phyloP scores from a whole-genome alignment of 2,329 filamentous ascomycete species.

The Leptographium flavum region DNA sequence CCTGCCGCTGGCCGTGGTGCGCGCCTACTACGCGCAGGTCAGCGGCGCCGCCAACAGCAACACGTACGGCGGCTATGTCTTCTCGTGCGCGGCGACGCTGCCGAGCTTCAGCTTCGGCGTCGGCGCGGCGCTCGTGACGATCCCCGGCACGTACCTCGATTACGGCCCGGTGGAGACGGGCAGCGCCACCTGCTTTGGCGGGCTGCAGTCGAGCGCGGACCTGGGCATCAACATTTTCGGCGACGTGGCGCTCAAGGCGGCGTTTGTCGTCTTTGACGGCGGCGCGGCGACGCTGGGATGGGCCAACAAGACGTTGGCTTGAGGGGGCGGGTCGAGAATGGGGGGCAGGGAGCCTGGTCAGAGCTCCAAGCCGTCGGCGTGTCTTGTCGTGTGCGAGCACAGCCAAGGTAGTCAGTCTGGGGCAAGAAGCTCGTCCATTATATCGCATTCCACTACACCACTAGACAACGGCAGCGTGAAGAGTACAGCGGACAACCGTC shows the following conservation, averaged over 20 bases:
- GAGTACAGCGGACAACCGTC: too few species aligned
- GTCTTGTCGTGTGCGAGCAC: too few species aligned
- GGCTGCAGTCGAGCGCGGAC: constrained; percentile 17
- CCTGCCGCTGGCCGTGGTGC: constrained; percentile 20
- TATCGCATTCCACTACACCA: too few species aligned
- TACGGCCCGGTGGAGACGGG: constrained; percentile 16
- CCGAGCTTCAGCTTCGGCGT: constrained; percentile 22
- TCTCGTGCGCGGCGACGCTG: constrained; percentile 20
- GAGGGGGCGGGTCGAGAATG: too few species aligned
- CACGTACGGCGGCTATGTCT: constrained; percentile 21
- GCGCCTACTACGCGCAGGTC: constrained; percentile 24
- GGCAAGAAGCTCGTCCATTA: too few species aligned
- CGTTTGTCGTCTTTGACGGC: constrained; percentile 19
- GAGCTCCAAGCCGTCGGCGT: too few species aligned
- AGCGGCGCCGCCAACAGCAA: constrained; percentile 20
- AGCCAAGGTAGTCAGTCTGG: too few species aligned
- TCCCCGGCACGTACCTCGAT: constrained; percentile 22
- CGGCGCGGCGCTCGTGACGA: constrained; percentile 17
- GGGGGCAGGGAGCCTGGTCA: too few species aligned
- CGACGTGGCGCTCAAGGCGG: constrained; percentile 18
- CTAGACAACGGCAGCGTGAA: too few species aligned
- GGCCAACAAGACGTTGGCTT: constrained; percentile 10
- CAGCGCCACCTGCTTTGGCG: constrained; percentile 21
- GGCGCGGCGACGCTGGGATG: constrained; percentile 16
- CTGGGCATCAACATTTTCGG: constrained; percentile 18